phyloP scores from a whole-genome alignment of 495 filamentous ascomycete species.

The Glutinoglossum americanum region DNA sequence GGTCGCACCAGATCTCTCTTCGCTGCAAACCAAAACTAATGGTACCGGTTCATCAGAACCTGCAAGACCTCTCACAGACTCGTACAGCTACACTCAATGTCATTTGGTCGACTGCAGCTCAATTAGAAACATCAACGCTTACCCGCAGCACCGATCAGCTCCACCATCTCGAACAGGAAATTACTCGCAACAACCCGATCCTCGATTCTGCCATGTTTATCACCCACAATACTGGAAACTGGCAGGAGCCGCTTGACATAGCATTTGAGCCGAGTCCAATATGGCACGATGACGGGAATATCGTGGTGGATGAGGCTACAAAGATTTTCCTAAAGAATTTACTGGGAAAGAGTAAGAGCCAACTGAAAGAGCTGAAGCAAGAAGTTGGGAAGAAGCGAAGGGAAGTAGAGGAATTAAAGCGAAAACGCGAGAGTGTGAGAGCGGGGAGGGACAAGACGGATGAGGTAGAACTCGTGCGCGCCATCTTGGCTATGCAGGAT shows the following conservation, averaged over 20 bases:
- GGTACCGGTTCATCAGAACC: conserved; percentile 23
- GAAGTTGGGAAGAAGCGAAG: conserved; percentile 65
- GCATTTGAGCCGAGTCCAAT: conserved; percentile 86
- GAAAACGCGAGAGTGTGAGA: conserved; percentile 47
- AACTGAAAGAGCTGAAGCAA: conserved; percentile 52
- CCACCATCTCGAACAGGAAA: conserved; percentile 50
- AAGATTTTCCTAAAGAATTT: conserved; percentile 85
- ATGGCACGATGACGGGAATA: conserved; percentile 81
- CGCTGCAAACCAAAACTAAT: neutral
- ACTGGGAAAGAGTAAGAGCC: conserved; percentile 68
- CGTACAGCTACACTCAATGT: conserved; percentile 61
- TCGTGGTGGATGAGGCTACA: conserved; percentile 62
- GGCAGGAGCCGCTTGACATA: conserved; percentile 65
- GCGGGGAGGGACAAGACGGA: conserved; percentile 69
- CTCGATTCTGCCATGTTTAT: conserved; percentile 96
- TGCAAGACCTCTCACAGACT: conserved; percentile 84
- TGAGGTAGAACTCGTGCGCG: conserved; percentile 55
- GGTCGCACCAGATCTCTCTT: conserved; percentile 8
- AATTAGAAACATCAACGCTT: conserved; percentile 56
- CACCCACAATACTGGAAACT: conserved; percentile 62
- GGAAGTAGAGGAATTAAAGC: conserved; percentile 57
- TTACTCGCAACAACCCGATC: conserved; percentile 67
- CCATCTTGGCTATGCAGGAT: conserved; percentile 63
- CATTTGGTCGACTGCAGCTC: conserved; percentile 59
- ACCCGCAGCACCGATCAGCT: conserved; percentile 48